Base-by-base conservation (phyloP, 2,329 filamentous ascomycete species). In the Colletotrichum noveboracense region DNA sequence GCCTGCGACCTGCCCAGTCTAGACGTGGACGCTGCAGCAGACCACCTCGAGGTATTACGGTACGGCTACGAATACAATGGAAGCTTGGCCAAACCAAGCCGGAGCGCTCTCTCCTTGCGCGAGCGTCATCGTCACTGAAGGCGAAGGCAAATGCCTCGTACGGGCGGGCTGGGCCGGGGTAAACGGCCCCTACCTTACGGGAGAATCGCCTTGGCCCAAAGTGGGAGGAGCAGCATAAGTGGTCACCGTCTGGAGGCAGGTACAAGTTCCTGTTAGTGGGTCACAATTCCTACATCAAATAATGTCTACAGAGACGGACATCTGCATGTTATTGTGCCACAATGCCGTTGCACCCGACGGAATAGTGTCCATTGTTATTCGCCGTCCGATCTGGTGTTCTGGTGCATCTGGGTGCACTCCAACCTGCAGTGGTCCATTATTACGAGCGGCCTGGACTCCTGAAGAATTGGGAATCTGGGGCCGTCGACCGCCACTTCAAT, bases 81-180 rank as follows among this genome's bases (percentile, higher is more conserved):
- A 62, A 60, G 66, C 30, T 61, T 34, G 55, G 38, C 66, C 66
- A 69, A 69, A 34, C 66, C 70, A 55, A 73, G 71, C 56, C 65
- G 71, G 65, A 64, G 70, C 28, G 64, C 32, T 69, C 28, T 64
- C 48, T 12, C 12, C 48, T 56, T 10, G 26, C 36, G 61, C 43
- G 43, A 67, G 70, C 74, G 74, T 76, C 70, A 76, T 76, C 70
- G 64, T 74, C 69, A 58, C 56, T 24, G 34, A 58, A 75, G 73
- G 64, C 64, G 34, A 65, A 75, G 73, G 64, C 64, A 67, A 75
- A 71, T 72, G 28, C 28, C 72, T 43, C 48, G 62, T 28, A 14
- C 16, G 55, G 62, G 26, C 65, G 36, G 55, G 61, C 67, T 30
- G 55, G 65, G 56, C 52, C 52, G 56, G 71, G 38, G n/a, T 34